These are phyloP conservation scores for Solanum hybrid DNA, from an alignment of 305 asterid species.

Conservation along the genomic window DNA sequence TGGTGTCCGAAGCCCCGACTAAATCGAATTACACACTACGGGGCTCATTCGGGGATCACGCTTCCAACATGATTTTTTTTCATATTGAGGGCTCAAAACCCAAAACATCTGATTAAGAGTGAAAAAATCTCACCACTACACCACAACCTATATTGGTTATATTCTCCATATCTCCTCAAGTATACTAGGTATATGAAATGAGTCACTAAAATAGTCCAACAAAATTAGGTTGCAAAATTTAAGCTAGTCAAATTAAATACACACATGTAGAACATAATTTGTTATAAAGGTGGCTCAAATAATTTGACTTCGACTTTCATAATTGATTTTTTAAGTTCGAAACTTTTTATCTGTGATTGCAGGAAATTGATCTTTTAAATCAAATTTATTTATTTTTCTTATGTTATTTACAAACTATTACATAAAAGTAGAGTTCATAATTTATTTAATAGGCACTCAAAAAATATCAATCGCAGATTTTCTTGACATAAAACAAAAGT, in stretches of 20 bases:
- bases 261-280: too few species aligned
- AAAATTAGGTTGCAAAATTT: background rate
- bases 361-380: too few species aligned
- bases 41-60: too few species aligned
- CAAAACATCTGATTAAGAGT: too few species aligned
- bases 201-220: background rate
- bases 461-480: background rate
- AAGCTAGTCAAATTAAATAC: too few species aligned
- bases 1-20: rapidly evolving
- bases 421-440: background rate
- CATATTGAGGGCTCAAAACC: too few species aligned
- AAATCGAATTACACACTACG: rapidly evolving
- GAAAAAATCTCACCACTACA: background rate
- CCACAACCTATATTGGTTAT: background rate
- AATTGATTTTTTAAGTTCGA: too few species aligned
- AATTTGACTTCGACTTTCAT: too few species aligned
- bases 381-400: too few species aligned
- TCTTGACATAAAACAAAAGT: background rate
- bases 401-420: background rate
- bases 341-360: too few species aligned
- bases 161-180: background rate
- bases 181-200: background rate
- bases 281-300: background rate
- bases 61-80: too few species aligned
- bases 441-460: background rate